Evolutionary conservation across 1,139 yeast species (phyloP), one percentile per base, ranked within the genome.

Genomic region (Yamadazyma triangularis): DNA sequence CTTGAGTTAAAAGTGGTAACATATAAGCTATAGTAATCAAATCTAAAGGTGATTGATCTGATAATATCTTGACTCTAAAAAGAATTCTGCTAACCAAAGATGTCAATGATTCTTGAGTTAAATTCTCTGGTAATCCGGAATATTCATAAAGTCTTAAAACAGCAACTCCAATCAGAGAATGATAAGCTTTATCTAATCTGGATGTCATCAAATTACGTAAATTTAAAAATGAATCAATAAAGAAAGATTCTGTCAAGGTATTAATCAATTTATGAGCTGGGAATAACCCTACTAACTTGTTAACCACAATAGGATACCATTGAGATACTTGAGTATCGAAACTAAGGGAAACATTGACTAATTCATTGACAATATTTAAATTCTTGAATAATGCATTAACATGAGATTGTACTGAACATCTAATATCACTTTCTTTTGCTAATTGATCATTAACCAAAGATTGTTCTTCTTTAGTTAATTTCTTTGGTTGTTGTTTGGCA

Each of bases 401-500:
- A 9, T 62, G 53, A 0, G 33, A 26, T 14, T 60, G 54, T 4
- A 87, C 69, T 2, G 62, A 51, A 0, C 38, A 30, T 38, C 96
- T 73, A 15, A 82, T 71, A 3, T 41, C 49, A 0, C 70, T 46
- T 50, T 91, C 96, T 40, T 75, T 70, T 0, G 53, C 61, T 13
- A 87, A 48, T 49, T 86, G 89, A 27, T 71, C 76, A 29, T 70
- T 69, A 2, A 83, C 77, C 35, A 73, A 53, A 0, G 48, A 58
- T 45, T 78, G 83, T 38, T 91, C 95, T 47, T 88, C 96, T 44
- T 77, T 83, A 8, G 94, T 70, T 29, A 81, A 63, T 47, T 81
- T 83, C 1, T 82, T 80, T n/a, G n/a, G n/a, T 18, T 7, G 6
- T 18, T 18, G 20, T 7, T 9, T 9, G 6, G 9, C 20, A 18